Conservation (phyloP, 768 basidiomycete species). For the Hemileccinum impolitum region DNA sequence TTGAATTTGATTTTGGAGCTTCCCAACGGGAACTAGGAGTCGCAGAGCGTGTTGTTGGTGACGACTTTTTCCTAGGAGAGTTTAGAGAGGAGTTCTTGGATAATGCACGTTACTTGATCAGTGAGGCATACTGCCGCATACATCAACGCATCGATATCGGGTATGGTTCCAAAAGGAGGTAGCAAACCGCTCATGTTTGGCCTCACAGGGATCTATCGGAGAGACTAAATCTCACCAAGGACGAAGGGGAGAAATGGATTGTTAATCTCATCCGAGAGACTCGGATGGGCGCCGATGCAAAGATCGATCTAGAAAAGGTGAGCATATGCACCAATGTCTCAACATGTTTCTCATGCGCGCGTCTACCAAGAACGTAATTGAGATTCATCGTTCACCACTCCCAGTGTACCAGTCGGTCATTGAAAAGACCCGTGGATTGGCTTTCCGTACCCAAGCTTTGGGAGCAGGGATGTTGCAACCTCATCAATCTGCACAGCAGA, state of each 20-base stretch:
- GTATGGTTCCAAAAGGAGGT: constrained; percentile 32
- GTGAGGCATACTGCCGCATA: constrained; percentile 96
- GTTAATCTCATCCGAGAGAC: constrained; percentile 99
- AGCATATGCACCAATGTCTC: neutral
- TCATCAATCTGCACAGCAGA: constrained; percentile 30
- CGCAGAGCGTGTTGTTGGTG: constrained; percentile 78
- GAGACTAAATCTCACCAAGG: constrained; percentile 86
- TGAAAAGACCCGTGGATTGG: constrained; percentile 90
- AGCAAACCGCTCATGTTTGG: neutral
- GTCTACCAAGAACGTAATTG: constrained; percentile 81
- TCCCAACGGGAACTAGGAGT: constrained; percentile 79
- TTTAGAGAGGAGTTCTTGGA: constrained; percentile 95
- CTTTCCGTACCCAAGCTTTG: constrained; percentile 86
- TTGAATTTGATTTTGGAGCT: constrained; percentile 95
- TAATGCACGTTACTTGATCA: constrained; percentile 93
- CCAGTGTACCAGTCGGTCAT: constrained; percentile 94
- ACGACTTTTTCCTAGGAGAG: constrained; percentile 93
- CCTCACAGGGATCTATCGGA: constrained; percentile 78
- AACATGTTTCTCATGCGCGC: constrained; percentile 4
- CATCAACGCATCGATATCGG: constrained; percentile 90
- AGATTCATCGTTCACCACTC: constrained; percentile 85
- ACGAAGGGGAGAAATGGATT: constrained; percentile 99
- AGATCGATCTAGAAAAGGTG: constrained; percentile 96
- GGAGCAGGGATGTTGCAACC: constrained; percentile 67
- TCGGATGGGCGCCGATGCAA: constrained; percentile 93